Conservation (phyloP, 2,329 filamentous ascomycete species). For the Aplosporella prunicola region DNA sequence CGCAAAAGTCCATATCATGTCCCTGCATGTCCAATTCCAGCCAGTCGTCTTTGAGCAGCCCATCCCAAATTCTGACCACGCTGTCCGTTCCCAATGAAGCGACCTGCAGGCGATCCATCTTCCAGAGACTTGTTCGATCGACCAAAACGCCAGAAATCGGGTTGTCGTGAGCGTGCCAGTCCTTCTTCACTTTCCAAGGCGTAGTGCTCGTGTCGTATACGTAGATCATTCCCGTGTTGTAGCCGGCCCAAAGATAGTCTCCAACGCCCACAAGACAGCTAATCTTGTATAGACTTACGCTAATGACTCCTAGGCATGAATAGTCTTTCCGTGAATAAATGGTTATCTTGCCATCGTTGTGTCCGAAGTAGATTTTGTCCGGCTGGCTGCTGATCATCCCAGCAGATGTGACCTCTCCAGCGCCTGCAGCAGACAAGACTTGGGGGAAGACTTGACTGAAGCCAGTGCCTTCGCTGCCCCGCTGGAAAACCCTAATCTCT, state of each 20-base stretch:
- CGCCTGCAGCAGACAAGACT: slow-evolving; percentile 60
- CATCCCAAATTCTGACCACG: slow-evolving; percentile 79
- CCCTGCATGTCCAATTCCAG: slow-evolving; percentile 83
- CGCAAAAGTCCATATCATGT: slow-evolving; percentile 72
- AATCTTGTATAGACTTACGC: slow-evolving; percentile 90
- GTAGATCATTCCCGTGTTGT: slow-evolving; percentile 87
- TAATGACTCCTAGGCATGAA: slow-evolving; percentile 68
- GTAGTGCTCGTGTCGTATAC: slow-evolving; percentile 75
- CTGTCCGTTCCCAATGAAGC: slow-evolving; percentile 82
- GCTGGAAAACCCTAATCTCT: slow-evolving; percentile 74
- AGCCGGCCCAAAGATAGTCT: slow-evolving; percentile 80
- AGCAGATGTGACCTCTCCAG: slow-evolving; percentile 81
- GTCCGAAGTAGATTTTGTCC: slow-evolving; percentile 79
- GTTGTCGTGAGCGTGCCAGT: slow-evolving; percentile 85
- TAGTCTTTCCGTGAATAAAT: slow-evolving; percentile 78
- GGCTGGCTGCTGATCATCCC: slow-evolving; percentile 64
- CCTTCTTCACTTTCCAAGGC: slow-evolving; percentile 89
- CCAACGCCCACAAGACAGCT: slow-evolving; percentile 76
- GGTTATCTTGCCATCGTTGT: slow-evolving; percentile 86
- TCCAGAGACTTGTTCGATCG: slow-evolving; percentile 77
- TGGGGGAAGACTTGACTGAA: slow-evolving; percentile 68
- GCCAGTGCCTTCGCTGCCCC: slow-evolving; percentile 55
- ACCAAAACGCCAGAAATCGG: slow-evolving; percentile 69
- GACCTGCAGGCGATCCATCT: slow-evolving; percentile 73
- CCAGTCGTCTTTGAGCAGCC: slow-evolving; percentile 87